Percentiles rank a stretch among this genome's conserved stretches.
These are phyloP conservation scores for Tolypocladium guangdongense DNA, from an alignment of 2,329 filamentous ascomycete species.

Conservation along the genomic window DNA sequence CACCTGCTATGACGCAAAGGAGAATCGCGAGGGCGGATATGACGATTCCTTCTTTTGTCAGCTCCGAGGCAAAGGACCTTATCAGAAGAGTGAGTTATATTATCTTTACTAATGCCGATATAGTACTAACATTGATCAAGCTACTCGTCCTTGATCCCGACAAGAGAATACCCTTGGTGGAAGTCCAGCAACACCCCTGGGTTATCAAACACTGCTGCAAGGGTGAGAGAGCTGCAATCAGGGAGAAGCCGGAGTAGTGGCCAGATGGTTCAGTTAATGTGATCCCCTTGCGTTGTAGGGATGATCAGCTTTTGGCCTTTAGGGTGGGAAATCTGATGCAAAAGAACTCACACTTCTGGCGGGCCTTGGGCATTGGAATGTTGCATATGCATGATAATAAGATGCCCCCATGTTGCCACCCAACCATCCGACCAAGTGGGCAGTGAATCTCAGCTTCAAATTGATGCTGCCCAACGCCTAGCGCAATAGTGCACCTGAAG, in stretches of 20 bases:
- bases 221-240: background rate
- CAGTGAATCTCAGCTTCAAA: too few species aligned
- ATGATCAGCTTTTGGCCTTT: too few species aligned
- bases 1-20: conserved; percentile 7
- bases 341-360: too few species aligned
- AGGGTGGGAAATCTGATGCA: too few species aligned
- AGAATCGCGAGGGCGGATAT: conserved; percentile 11
- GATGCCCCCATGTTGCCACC: too few species aligned
- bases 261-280: background rate
- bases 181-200: conserved; percentile 12
- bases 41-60: conserved; percentile 10
- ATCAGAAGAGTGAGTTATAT: conserved; percentile 6
- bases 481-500: too few species aligned
- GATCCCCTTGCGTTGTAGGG: too few species aligned
- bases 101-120: background rate
- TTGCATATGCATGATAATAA: too few species aligned
- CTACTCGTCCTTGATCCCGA: conserved; percentile 9
- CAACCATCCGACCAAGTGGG: too few species aligned
- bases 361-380: too few species aligned
- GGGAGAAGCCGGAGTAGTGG: background rate
- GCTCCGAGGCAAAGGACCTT: conserved; percentile 9
- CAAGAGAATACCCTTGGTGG: conserved; percentile 8
- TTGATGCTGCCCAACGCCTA: too few species aligned
- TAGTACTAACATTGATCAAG: background rate
- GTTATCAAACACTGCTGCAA: conserved; percentile 9